Evolutionary conservation across 2,329 filamentous ascomycete species (phyloP), one percentile per base, ranked within the genome.

Genomic region (Neurospora sp.): DNA sequence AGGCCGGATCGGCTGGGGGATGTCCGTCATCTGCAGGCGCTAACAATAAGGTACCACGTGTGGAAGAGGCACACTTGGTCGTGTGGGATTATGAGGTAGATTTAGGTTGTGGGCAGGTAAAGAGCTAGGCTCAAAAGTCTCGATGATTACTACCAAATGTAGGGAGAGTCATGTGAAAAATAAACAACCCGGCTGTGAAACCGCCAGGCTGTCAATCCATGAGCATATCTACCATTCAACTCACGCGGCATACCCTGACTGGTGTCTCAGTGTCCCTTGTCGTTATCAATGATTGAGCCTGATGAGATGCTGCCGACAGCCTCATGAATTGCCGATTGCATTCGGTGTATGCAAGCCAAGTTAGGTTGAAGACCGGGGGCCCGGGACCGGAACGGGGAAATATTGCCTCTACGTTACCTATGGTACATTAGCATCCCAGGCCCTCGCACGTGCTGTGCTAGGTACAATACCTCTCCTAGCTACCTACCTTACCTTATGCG

Each of bases 1-100:
- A 39, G 70, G 70, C 52, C 74, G 75, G 57, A 73, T 70, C 8
- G 66, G 15, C 19, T 41, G 37, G 2, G 15, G 52, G 36, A 37
- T 36, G 52, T 17, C 36, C 52, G 52, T 36, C 52, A 62, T 62
- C 52, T 33, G 52, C 52, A 15, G 52, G 23, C 23, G 52, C 52
- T 62, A 62, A 62, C 28, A 62, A 62, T 17, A 62, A 62, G 28
- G 52, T 62, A 62, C 52, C 52, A 62, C 52, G 52, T 62, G 52
- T 62, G 52, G 52, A 33, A 57, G 46, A 52, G 43, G 10, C 11
- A 28, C 43, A 52, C 43, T 52, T 52, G 4, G 43, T 52, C 19
- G 43, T 52, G 2, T 46, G 43, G n/a, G 43, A 46, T 19, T 11
- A 46, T 19, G 41, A n/a, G 43, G 17, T 43, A 43, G n/a, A 23